Conservation (phyloP, 805 yeast species). For the Ogataea zsoltii region DNA sequence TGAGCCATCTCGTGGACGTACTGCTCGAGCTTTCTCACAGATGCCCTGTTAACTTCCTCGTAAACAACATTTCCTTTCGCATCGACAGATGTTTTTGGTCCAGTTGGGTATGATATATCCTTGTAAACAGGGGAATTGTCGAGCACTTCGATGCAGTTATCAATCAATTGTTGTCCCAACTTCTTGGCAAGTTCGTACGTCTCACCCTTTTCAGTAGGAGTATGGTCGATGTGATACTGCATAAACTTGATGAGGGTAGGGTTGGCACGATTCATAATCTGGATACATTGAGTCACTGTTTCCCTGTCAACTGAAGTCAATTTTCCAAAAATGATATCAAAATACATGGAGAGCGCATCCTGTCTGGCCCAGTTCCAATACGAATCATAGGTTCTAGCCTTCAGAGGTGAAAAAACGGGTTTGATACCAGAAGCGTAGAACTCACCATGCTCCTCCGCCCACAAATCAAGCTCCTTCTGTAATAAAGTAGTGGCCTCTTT, state of each 20-base stretch:
- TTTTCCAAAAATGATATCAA: constrained; percentile 93
- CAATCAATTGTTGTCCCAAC: constrained; percentile 91
- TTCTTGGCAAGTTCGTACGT: constrained; percentile 88
- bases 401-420: constrained; percentile 86
- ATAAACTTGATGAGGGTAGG: constrained; percentile 92
- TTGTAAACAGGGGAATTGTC: constrained; percentile 87
- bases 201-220: constrained; percentile 84
- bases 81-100: constrained; percentile 88
- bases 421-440: constrained; percentile 88
- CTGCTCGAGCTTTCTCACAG: constrained; percentile 92
- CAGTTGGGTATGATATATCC: constrained; percentile 92
- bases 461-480: constrained; percentile 88
- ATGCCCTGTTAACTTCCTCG: constrained; percentile 82
- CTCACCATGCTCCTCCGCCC: constrained; percentile 91
- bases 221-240: constrained; percentile 89
- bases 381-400: constrained; percentile 95
- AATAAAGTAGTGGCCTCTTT: constrained; percentile 81
- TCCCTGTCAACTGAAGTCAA: constrained; percentile 90
- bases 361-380: constrained; percentile 99
- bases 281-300: constrained; percentile 93
- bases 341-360: constrained; percentile 90
- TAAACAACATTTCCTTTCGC: constrained; percentile 84
- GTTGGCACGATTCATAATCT: constrained; percentile 96
- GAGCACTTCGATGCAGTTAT: constrained; percentile 87
- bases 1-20: constrained; percentile 95